Conservation (phyloP, 2,329 filamentous ascomycete genomes). For the Calonectria pauciramosa region DNA sequence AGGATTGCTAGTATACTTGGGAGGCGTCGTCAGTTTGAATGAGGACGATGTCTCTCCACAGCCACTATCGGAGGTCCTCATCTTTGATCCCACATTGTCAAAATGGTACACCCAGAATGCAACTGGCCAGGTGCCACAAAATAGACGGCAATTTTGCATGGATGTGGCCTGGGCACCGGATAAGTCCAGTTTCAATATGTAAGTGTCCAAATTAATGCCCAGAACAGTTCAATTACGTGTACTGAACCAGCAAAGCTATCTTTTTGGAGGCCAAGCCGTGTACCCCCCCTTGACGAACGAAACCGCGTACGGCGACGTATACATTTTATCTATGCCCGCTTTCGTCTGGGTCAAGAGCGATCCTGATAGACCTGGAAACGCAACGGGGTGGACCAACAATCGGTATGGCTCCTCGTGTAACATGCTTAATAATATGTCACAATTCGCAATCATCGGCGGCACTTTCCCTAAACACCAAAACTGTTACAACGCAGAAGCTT, state of each 20-base stretch:
- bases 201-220: neutral
- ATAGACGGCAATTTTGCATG: conserved; percentile 70
- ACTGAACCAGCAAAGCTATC: conserved; percentile 51
- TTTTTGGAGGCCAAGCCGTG: conserved; percentile 69
- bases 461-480: conserved; percentile 61
- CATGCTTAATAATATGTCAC: conserved; percentile 58
- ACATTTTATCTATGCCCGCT: conserved; percentile 58
- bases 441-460: conserved; percentile 73
- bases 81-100: conserved; percentile 65
- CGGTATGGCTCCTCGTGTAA: conserved; percentile 69
- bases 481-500: too few species aligned
- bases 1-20: conserved; percentile 72
- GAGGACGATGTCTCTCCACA: conserved; percentile 42
- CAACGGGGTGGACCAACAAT: conserved; percentile 38
- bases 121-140: conserved; percentile 61
- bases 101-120: conserved; percentile 50
- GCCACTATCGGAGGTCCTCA: conserved; percentile 62
- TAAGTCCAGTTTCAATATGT: conserved; percentile 73
- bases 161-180: conserved; percentile 70
- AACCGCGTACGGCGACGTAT: conserved; percentile 66
- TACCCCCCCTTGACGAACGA: conserved; percentile 39
- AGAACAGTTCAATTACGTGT: neutral
- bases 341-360: conserved; percentile 71
- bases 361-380: conserved; percentile 51
- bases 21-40: conserved; percentile 58